Conservation (phyloP, 352 stramenopile genomes). For the Phytophthora quininea region DNA sequence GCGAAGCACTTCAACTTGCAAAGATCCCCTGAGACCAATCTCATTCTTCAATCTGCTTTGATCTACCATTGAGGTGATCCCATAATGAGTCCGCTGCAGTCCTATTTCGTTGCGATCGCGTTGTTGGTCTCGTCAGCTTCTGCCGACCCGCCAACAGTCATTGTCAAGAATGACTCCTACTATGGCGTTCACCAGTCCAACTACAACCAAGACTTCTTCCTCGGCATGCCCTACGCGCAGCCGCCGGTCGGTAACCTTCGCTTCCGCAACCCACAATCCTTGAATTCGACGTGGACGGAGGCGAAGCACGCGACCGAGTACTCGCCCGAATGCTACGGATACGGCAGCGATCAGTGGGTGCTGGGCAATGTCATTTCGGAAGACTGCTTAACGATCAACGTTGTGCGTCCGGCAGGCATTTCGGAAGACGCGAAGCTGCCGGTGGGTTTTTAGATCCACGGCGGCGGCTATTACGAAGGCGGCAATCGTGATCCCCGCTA, state of each 20-base stretch:
- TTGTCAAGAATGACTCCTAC: conserved; percentile 18
- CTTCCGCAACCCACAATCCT: conserved; percentile 15
- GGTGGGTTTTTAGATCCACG: conserved; percentile 31
- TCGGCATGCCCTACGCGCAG: conserved; percentile 20
- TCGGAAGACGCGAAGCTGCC: conserved; percentile 16
- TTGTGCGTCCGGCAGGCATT: conserved; percentile 50
- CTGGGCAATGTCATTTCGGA: conserved; percentile 37
- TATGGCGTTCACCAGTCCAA: conserved; percentile 10
- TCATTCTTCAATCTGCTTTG: background rate
- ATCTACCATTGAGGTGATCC: background rate
- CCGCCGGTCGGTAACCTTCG: conserved; percentile 20
- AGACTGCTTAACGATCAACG: conserved; percentile 89
- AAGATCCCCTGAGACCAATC: background rate
- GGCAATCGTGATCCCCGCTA: conserved; percentile 33
- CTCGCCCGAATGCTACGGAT: conserved; percentile 36
- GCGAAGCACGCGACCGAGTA: conserved; percentile 35
- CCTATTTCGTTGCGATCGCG: background rate
- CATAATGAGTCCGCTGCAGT: background rate
- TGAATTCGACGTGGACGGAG: conserved; percentile 23
- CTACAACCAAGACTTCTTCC: conserved; percentile 26
- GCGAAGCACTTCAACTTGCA: background rate
- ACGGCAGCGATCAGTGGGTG: conserved; percentile 15
- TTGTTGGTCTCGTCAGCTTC: background rate
- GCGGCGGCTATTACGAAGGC: conserved; percentile 26
- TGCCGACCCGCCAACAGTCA: conserved; percentile 3